phyloP scores from a whole-genome alignment of 2,329 filamentous ascomycete species.

The Emericellopsis cladophorae region DNA sequence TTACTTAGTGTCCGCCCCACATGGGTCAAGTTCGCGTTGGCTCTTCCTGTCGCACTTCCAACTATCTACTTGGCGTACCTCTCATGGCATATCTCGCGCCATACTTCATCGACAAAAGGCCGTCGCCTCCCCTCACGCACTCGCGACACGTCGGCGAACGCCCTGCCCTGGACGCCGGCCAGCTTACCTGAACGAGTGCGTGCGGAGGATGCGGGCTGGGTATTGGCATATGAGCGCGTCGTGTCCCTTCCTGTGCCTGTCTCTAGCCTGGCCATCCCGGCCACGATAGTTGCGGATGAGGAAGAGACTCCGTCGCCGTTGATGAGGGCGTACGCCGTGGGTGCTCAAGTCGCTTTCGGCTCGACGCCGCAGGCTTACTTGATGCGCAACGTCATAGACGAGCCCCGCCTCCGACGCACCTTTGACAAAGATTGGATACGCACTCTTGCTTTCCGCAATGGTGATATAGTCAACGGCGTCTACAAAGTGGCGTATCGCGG shows the following conservation, averaged over 20 bases:
- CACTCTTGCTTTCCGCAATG: slow-evolving; percentile 8
- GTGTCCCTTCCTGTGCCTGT: slow-evolving; percentile 9
- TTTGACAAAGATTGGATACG: slow-evolving; percentile 12
- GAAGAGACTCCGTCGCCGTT: slow-evolving; percentile 6
- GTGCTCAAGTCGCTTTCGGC: slow-evolving; percentile 16
- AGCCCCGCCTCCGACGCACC: slow-evolving; percentile 7
- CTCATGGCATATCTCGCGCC: too few species aligned
- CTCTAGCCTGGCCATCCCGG: slow-evolving; percentile 2
- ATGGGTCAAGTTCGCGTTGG: too few species aligned
- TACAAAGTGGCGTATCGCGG: slow-evolving; percentile 14
- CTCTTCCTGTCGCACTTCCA: too few species aligned
- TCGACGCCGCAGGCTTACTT: slow-evolving; percentile 18
- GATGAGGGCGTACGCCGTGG: slow-evolving; percentile 13
- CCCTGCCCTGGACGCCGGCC: not conserved
- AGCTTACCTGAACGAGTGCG: slow-evolving; percentile 10
- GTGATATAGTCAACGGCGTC: slow-evolving; percentile 17
- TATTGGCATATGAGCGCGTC: slow-evolving; percentile 15
- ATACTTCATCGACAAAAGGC: too few species aligned
- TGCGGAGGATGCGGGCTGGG: slow-evolving; percentile 8
- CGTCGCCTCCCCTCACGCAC: too few species aligned
- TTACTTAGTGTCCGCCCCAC: too few species aligned
- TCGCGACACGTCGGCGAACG: too few species aligned
- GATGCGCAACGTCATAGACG: slow-evolving; percentile 11
- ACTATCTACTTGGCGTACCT: too few species aligned
- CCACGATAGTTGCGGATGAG: not conserved